phyloP scores from a whole-genome alignment of 2,329 filamentous ascomycete species.

The Talaromyces piceae region DNA sequence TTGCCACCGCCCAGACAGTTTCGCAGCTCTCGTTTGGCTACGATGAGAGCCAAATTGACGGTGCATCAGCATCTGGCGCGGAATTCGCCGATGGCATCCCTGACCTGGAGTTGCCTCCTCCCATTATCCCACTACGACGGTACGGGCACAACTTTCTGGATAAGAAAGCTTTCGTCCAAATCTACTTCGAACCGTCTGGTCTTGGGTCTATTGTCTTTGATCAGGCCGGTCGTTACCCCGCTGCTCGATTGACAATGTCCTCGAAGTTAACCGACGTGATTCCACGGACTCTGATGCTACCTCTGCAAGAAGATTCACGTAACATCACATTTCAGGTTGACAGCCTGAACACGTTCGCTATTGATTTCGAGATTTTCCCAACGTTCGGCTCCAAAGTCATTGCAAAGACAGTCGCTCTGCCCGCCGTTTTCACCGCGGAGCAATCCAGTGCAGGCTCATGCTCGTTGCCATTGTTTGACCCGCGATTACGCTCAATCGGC shows the following conservation, averaged over 20 bases:
- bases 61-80: conserved; percentile 28
- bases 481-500: conserved; percentile 81
- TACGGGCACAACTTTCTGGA: conserved; percentile 99
- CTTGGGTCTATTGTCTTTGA: conserved; percentile 81
- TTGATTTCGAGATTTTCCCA: conserved; percentile 96
- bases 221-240: conserved; percentile 92
- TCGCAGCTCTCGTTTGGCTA: conserved; percentile 14
- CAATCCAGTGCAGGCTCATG: conserved; percentile 70
- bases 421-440: conserved; percentile 72
- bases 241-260: conserved; percentile 88
- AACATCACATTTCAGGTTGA: conserved; percentile 95
- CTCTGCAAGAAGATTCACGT: conserved; percentile 91
- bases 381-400: conserved; percentile 97
- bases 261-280: conserved; percentile 95
- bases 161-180: conserved; percentile 91
- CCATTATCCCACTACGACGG: conserved; percentile 86
- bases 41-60: conserved; percentile 23
- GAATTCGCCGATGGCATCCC: conserved; percentile 77
- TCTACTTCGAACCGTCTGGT: conserved; percentile 69
- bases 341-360: conserved; percentile 80
- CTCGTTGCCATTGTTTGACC: conserved; percentile 86
- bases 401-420: conserved; percentile 86
- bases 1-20: conserved; percentile 23
- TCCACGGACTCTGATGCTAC: conserved; percentile 88
- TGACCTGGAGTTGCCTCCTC: conserved; percentile 81